A percentile compares a stretch with the other conserved stretches of the same genome.
phyloP scores from a whole-genome alignment of 345 rosid genomes.

The Lepidium africanum region DNA sequence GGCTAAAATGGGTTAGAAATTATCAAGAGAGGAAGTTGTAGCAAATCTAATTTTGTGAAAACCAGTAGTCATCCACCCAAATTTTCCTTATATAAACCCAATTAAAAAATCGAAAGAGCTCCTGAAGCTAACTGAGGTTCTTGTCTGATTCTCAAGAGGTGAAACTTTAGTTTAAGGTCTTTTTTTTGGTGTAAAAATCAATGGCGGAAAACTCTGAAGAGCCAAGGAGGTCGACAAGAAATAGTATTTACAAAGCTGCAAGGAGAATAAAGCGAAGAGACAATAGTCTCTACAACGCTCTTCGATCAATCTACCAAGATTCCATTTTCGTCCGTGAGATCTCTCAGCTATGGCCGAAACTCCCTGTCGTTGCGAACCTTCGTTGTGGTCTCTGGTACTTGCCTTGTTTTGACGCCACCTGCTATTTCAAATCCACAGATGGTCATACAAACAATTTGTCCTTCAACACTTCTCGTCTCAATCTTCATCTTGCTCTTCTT shows the following conservation, averaged over 20 bases:
- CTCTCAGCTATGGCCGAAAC: constrained; percentile 73
- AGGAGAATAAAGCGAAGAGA: constrained; percentile 66
- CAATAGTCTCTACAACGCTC: constrained; percentile 70
- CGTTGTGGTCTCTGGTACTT: constrained; percentile 99
- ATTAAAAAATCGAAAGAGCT: no score
- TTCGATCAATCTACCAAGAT: constrained; percentile 75
- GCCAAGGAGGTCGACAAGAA: constrained; percentile 30
- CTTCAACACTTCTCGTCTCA: constrained; percentile 79
- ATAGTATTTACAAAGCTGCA: constrained; percentile 81
- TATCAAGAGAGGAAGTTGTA: no score
- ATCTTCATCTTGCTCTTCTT: constrained; percentile 70
- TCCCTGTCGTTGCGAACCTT: constrained; percentile 76
- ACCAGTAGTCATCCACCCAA: no score
- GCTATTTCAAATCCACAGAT: constrained; percentile 96
- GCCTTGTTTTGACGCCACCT: constrained; percentile 48
- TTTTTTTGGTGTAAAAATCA: not conserved
- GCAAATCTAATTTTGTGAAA: no score
- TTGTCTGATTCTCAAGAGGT: no score
- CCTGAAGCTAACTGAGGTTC: not conserved
- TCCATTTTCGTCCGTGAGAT: constrained; percentile 81
- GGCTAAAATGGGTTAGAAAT: no score
- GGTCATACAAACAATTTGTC: constrained; percentile 89
- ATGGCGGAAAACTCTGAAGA: not conserved
- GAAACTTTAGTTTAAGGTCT: no score
- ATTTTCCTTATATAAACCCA: no score